These are phyloP conservation scores for Hydnum rufescens DNA, from an alignment of 768 basidiomycete genomes.

Conservation along the genomic window DNA sequence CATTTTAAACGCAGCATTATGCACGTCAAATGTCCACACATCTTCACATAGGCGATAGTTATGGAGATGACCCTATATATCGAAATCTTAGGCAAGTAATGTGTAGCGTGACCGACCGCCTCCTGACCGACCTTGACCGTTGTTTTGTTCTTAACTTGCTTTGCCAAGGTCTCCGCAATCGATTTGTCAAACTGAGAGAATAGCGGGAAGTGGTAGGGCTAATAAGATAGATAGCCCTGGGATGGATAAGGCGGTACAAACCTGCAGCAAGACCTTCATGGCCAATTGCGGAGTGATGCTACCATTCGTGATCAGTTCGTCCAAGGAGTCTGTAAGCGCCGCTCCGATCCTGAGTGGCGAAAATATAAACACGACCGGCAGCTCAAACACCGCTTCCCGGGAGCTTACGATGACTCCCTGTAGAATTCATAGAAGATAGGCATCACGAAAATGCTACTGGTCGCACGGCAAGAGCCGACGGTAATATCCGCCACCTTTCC, in stretches of 20 bases:
- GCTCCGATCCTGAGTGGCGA: slow-evolving; percentile 59
- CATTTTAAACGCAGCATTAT: slow-evolving; percentile 88
- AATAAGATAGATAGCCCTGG: background rate
- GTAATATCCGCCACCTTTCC: too few relatives aligned
- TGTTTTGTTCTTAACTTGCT: slow-evolving; percentile 89
- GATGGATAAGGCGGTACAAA: slow-evolving; percentile 17
- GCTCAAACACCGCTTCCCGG: background rate
- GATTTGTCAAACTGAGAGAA: slow-evolving; percentile 77
- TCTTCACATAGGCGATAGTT: slow-evolving; percentile 90
- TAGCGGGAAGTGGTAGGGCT: too few relatives aligned
- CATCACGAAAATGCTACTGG: background rate
- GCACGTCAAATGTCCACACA: slow-evolving; percentile 97
- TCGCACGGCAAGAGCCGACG: too few relatives aligned
- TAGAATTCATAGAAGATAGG: slow-evolving; percentile 16
- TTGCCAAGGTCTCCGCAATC: slow-evolving; percentile 78
- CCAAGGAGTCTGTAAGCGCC: slow-evolving; percentile 92
- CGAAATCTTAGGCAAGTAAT: background rate
- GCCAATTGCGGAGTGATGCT: slow-evolving; percentile 94
- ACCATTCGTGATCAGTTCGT: slow-evolving; percentile 93
- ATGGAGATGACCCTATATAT: slow-evolving; percentile 56
- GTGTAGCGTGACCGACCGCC: background rate
- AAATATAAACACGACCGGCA: background rate
- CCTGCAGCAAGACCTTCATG: slow-evolving; percentile 98
- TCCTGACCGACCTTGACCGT: slow-evolving; percentile 51
- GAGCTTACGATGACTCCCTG: slow-evolving; percentile 13